phyloP scores from a whole-genome alignment of 305 asterid species.

The Fraxinus angustifolia region DNA sequence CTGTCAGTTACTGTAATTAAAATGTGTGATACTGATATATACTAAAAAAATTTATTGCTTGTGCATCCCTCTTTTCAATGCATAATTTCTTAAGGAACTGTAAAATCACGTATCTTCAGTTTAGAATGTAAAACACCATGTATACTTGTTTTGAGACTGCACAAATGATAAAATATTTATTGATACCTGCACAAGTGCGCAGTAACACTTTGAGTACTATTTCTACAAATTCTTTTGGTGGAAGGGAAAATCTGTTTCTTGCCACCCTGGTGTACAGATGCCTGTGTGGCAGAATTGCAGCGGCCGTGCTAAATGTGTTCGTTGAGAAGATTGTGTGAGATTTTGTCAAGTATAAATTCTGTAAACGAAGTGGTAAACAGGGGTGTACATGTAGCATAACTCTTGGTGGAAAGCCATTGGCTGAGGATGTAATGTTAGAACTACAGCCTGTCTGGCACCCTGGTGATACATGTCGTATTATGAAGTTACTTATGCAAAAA shows the following conservation, averaged over 20 bases:
- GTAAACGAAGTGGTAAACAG: too few relatives aligned
- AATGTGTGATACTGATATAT: neutral
- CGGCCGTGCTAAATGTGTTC: neutral
- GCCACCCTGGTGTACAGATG: neutral
- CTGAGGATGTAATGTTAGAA: neutral
- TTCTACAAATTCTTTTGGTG: neutral
- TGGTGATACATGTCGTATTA: neutral
- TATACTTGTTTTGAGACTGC: neutral
- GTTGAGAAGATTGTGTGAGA: too few relatives aligned
- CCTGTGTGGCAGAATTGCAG: neutral
- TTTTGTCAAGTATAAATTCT: too few relatives aligned
- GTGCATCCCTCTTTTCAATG: neutral
- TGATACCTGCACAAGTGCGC: neutral
- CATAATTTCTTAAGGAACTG: neutral
- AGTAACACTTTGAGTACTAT: neutral
- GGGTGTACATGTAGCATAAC: too few relatives aligned
- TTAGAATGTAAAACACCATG: neutral
- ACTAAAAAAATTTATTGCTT: neutral
- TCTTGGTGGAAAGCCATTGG: neutral
- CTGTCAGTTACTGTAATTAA: slow-evolving; percentile 3
- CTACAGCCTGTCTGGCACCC: neutral
- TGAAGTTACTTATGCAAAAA: neutral
- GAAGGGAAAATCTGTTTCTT: neutral
- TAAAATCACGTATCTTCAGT: neutral
- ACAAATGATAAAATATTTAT: neutral